phyloP scores from a whole-genome alignment of 75 land plant species.

The Isoetes taiwanensis region DNA sequence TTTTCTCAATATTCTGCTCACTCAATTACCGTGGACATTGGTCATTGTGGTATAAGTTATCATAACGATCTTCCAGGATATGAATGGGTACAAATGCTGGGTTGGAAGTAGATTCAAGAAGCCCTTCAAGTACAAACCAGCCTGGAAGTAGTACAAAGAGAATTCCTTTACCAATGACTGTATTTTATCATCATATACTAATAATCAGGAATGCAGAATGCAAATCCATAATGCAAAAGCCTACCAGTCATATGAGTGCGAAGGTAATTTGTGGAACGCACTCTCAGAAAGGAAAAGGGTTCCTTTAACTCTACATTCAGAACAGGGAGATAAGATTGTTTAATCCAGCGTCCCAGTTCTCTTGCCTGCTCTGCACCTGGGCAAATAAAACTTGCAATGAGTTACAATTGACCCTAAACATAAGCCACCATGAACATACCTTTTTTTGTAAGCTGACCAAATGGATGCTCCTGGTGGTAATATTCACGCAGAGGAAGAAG shows the following conservation, averaged over 20 bases:
- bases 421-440: neutral
- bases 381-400: too few relatives aligned
- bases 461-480: neutral
- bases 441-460: slow-evolving; percentile 2
- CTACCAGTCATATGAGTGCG: neutral
- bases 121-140: slow-evolving; percentile 6
- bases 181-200: neutral
- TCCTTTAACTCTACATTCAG: neutral
- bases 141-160: too few relatives aligned
- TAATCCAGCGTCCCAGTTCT: neutral
- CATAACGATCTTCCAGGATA: neutral
- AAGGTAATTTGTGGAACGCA: neutral
- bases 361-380: slow-evolving; percentile 1
- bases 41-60: slow-evolving; percentile 7
- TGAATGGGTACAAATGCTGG: neutral
- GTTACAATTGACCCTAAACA: neutral
- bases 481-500: neutral
- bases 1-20: neutral
- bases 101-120: neutral
- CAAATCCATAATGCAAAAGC: too few relatives aligned
- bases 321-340: neutral
- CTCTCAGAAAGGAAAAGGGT: neutral
- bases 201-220: neutral
- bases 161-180: too few relatives aligned
- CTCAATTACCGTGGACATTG: neutral